These are phyloP conservation scores for Scutellaria minor DNA, from an alignment of 257 asterid species.

Conservation along the genomic window DNA sequence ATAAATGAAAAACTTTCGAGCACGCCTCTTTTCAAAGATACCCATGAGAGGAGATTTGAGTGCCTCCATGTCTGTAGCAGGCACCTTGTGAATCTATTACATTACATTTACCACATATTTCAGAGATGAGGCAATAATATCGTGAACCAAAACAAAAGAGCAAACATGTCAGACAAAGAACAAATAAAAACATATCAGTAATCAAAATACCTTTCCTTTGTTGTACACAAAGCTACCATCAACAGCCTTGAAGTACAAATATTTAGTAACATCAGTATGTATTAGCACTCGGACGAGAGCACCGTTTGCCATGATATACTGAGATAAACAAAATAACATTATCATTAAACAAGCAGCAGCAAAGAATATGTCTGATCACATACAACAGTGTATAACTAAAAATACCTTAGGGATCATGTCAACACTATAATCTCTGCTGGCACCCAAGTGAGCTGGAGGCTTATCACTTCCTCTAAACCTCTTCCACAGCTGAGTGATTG, in stretches of 20 bases:
- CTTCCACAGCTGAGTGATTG: conserved; percentile 66
- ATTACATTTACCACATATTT: conserved; percentile 23
- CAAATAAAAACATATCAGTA: conserved; percentile 7
- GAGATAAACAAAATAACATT: conserved; percentile 33
- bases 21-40: conserved; percentile 95
- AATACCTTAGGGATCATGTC: conserved; percentile 97
- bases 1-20: conserved; percentile 88
- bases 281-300: conserved; percentile 90
- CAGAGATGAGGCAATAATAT: conserved; percentile 9
- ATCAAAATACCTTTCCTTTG: conserved; percentile 72
- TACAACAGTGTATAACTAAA: conserved; percentile 19
- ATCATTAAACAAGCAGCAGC: conserved; percentile 25
- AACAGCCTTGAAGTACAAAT: conserved; percentile 90
- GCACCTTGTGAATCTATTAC: conserved; percentile 90
- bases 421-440: conserved; percentile 92
- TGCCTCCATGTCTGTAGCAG: conserved; percentile 95
- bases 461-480: conserved; percentile 87
- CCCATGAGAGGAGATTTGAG: conserved; percentile 99
- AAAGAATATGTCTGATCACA: background rate
- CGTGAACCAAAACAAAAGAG: conserved; percentile 18
- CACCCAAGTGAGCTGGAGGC: conserved; percentile 87
- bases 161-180: background rate
- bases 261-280: conserved; percentile 93
- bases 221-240: conserved; percentile 95
- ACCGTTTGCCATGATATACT: conserved; percentile 99